Evolutionary conservation across 192 early-diverging fungal genomes (phyloP).

Genomic region (Jimgerdemannia flammicorona): DNA sequence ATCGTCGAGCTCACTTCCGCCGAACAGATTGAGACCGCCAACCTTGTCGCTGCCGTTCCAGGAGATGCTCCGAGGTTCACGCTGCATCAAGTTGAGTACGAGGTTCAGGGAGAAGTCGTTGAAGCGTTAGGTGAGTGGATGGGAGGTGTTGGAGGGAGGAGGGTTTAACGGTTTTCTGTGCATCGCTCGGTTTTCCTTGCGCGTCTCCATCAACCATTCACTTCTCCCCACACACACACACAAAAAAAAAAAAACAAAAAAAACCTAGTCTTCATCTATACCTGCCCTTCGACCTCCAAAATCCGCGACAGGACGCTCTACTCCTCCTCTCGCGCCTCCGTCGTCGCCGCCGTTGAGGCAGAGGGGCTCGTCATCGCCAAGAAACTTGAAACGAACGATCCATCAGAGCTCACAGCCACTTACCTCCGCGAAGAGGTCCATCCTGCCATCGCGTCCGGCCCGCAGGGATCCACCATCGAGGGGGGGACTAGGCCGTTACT

Average conservation of each 20-base stretch:
- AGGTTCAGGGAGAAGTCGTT: constrained; percentile 32
- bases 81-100: constrained; percentile 53
- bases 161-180: too few relatives aligned
- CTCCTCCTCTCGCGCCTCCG: constrained; percentile 65
- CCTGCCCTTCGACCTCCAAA: constrained; percentile 77
- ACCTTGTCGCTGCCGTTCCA: constrained; percentile 50
- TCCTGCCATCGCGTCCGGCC: not conserved
- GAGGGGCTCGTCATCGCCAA: constrained; percentile 53
- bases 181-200: constrained; percentile 1
- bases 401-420: not conserved
- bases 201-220: not conserved
- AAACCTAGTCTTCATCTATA: constrained; percentile 77
- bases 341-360: constrained; percentile 53
- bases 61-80: constrained; percentile 69
- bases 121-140: constrained; percentile 42
- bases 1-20: too few relatives aligned
- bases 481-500: not conserved
- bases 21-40: constrained; percentile 41
- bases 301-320: constrained; percentile 91
- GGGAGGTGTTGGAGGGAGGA: too few relatives aligned
- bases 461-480: not conserved
- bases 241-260: too few relatives aligned
- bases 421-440: not conserved
- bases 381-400: constrained; percentile 29
- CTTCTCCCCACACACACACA: too few relatives aligned